These are phyloP conservation scores for Fusarium lateritium DNA, from an alignment of 2,329 filamentous ascomycete species.

Conservation along the genomic window DNA sequence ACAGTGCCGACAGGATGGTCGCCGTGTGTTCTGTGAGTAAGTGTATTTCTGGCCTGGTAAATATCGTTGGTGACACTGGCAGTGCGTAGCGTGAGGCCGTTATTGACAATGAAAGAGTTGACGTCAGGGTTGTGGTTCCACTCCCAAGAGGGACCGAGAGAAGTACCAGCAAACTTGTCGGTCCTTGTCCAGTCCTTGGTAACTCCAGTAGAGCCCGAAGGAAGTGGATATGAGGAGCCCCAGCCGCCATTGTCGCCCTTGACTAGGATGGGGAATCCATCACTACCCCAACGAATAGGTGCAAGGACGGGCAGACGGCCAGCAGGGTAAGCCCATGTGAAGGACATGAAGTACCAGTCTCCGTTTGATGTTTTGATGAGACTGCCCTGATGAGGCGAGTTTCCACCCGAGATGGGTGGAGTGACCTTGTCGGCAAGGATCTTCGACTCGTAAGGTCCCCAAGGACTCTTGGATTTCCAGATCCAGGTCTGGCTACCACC, in stretches of 20 bases:
- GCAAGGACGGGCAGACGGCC: conserved; percentile 71
- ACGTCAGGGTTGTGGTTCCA: conserved; percentile 75
- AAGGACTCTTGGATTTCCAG: conserved; percentile 64
- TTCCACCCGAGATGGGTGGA: conserved; percentile 61
- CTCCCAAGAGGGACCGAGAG: conserved; percentile 66
- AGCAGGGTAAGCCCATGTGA: conserved; percentile 68
- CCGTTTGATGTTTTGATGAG: conserved; percentile 66
- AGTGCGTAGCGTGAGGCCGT: conserved; percentile 63
- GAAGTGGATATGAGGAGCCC: conserved; percentile 60
- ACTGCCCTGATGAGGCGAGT: conserved; percentile 68
- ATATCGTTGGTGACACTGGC: conserved; percentile 68
- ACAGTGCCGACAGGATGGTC: conserved; percentile 64
- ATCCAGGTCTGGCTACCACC: conserved; percentile 61
- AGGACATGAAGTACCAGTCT: conserved; percentile 73
- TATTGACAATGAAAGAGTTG: conserved; percentile 59
- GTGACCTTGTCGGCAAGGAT: conserved; percentile 60
- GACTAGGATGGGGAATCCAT: conserved; percentile 66
- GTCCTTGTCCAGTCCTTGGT: conserved; percentile 54
- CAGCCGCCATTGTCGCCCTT: conserved; percentile 61
- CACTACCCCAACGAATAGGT: conserved; percentile 65
- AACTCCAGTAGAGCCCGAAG: neutral
- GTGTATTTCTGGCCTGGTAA: conserved; percentile 62
- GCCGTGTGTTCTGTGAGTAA: conserved; percentile 63
- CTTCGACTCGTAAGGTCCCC: conserved; percentile 66
- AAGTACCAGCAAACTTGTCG: conserved; percentile 61